These are phyloP conservation scores for Salix koriyanagi DNA, from an alignment of 345 rosid species.

Conservation along the genomic window DNA sequence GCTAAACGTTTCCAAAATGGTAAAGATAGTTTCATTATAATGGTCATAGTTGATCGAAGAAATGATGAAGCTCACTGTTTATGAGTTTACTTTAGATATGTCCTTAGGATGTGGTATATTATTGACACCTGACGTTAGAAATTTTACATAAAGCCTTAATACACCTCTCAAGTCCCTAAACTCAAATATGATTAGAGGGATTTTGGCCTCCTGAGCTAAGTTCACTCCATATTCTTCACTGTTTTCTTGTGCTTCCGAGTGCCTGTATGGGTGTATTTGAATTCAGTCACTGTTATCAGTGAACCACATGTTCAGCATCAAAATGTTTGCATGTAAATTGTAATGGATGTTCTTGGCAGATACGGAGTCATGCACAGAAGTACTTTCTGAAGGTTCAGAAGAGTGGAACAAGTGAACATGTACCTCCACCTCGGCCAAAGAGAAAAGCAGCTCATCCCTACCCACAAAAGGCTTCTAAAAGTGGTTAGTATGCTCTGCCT, in stretches of 20 bases:
- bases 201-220: neutral
- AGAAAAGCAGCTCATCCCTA: slow-evolving; percentile 92
- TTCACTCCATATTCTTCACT: neutral
- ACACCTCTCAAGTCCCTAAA: neutral
- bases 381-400: slow-evolving; percentile 90
- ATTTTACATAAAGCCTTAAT: neutral
- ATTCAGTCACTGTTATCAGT: neutral
- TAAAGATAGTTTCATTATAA: neutral
- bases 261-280: neutral
- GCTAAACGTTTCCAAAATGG: neutral
- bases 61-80: neutral
- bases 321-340: slow-evolving; percentile 7
- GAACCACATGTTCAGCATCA: neutral
- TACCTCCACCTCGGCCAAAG: slow-evolving; percentile 96
- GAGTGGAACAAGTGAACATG: slow-evolving; percentile 75
- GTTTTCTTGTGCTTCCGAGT: neutral
- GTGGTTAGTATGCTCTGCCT: slow-evolving; percentile 31
- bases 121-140: no score
- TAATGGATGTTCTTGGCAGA: slow-evolving; percentile 45
- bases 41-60: neutral
- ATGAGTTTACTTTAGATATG: neutral
- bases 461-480: slow-evolving; percentile 85
- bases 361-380: slow-evolving; percentile 95
- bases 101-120: neutral
- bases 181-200: neutral